phyloP scores from a whole-genome alignment of 257 asterid genomes.

The Plectranthus barbatus region DNA sequence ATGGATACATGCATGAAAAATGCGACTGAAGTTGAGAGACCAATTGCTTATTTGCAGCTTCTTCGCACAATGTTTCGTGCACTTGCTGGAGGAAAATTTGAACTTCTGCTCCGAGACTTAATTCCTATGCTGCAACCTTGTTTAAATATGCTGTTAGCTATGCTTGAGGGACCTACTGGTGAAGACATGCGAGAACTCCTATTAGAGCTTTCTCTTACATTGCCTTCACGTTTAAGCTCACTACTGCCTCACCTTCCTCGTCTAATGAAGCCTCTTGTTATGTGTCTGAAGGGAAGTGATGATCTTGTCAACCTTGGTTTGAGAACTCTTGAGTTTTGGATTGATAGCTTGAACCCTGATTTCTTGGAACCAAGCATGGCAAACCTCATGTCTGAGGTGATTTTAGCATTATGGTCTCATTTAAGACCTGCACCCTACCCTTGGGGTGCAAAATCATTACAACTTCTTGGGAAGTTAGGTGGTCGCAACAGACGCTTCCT shows the following conservation, averaged over 20 bases:
- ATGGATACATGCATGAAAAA: slow-evolving; percentile 98
- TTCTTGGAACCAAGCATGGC: slow-evolving; percentile 99
- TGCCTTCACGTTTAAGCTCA: slow-evolving; percentile 94
- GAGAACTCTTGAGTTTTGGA: slow-evolving; percentile 99
- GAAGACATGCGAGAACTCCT: slow-evolving; percentile 90
- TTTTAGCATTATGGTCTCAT: slow-evolving; percentile 96
- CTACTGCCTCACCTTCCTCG: slow-evolving; percentile 93
- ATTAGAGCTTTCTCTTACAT: slow-evolving; percentile 76
- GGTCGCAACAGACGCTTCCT: slow-evolving; percentile 98
- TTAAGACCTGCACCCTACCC: slow-evolving; percentile 92
- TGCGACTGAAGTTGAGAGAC: slow-evolving; percentile 84
- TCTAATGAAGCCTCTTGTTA: slow-evolving; percentile 93
- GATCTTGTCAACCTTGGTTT: slow-evolving; percentile 87
- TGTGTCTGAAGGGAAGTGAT: slow-evolving; percentile 95
- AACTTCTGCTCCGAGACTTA: slow-evolving; percentile 82
- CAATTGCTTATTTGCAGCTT: slow-evolving; percentile 89
- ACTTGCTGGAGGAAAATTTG: slow-evolving; percentile 96
- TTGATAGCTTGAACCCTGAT: slow-evolving; percentile 98
- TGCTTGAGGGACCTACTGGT: slow-evolving; percentile 97
- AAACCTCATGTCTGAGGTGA: slow-evolving; percentile 97
- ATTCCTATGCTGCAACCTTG: slow-evolving; percentile 84
- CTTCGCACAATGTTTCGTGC: slow-evolving; percentile 97
- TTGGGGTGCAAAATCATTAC: slow-evolving; percentile 93
- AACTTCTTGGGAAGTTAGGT: slow-evolving; percentile 97
- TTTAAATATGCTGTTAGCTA: slow-evolving; percentile 75